phyloP scores from a whole-genome alignment of 1,284 basidiomycete genomes.

The Ceratobasidium sp. region DNA sequence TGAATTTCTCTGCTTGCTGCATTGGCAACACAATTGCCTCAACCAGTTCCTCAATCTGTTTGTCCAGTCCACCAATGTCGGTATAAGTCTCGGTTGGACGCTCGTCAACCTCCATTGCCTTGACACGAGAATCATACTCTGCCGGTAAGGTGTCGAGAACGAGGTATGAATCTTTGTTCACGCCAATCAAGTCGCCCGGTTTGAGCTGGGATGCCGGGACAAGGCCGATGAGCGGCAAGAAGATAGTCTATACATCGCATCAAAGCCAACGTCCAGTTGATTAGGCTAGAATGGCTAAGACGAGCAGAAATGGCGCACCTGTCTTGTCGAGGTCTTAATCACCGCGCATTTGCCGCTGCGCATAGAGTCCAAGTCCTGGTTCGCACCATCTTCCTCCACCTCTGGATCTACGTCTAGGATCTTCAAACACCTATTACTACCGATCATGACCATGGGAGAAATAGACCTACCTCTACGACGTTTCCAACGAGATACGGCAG shows the following conservation, averaged over 20 bases:
- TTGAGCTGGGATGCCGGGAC: constrained; percentile 91
- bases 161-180: constrained; percentile 99
- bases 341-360: constrained; percentile 98
- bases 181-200: constrained; percentile 95
- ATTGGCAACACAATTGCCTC: constrained; percentile 85
- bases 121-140: constrained; percentile 83
- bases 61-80: constrained; percentile 83
- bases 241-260: constrained; percentile 78
- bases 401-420: constrained; percentile 96
- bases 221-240: constrained; percentile 97
- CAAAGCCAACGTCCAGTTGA: neutral
- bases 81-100: constrained; percentile 83
- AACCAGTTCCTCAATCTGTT: constrained; percentile 85
- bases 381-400: constrained; percentile 92
- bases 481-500: constrained; percentile 98
- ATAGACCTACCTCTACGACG: constrained; percentile 84
- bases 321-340: constrained; percentile 97
- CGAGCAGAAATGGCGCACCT: constrained; percentile 58
- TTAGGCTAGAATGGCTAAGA: neutral
- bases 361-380: constrained; percentile 92
- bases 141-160: constrained; percentile 88
- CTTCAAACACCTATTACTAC: constrained; percentile 61
- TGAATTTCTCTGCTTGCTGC: constrained; percentile 86
- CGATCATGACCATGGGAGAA: neutral
- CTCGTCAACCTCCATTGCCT: constrained; percentile 95